These are phyloP conservation scores for Gigaspora rosea DNA, from an alignment of 192 early-diverging fungal genomes.

Conservation along the genomic window DNA sequence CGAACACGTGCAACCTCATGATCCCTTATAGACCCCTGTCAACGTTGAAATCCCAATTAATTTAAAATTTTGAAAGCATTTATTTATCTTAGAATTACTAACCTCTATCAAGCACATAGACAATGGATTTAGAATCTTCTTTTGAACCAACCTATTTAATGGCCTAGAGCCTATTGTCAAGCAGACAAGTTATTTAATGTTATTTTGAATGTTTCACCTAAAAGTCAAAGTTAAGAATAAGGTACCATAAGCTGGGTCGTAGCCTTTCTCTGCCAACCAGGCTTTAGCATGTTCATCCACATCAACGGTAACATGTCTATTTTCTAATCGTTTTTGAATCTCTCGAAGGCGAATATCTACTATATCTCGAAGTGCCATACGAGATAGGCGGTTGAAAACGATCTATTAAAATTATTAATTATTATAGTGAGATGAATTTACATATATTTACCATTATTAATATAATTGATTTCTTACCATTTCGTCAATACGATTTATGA, in stretches of 20 bases:
- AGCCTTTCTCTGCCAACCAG: constrained; percentile 76
- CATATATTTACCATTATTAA: too few relatives aligned
- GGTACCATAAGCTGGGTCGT: constrained; percentile 89
- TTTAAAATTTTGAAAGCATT: background rate
- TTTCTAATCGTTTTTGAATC: constrained; percentile 68
- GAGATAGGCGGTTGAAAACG: constrained; percentile 74
- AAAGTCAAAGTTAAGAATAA: constrained; percentile 63
- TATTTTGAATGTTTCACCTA: background rate
- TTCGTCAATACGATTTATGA: constrained; percentile 80
- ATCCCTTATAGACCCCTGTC: constrained; percentile 19
- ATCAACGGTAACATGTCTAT: constrained; percentile 71
- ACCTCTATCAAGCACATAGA: constrained; percentile 16
- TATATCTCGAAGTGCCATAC: constrained; percentile 67
- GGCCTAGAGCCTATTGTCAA: constrained; percentile 72
- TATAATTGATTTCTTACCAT: constrained; percentile 45
- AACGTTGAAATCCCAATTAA: background rate
- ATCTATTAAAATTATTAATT: constrained; percentile 25
- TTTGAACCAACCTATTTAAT: constrained; percentile 85
- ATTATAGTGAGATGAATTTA: background rate
- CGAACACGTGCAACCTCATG: background rate
- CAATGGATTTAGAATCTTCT: constrained; percentile 56
- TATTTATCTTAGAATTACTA: background rate
- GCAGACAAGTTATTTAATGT: background rate
- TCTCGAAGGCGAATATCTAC: constrained; percentile 77
- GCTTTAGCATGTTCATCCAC: constrained; percentile 74